Evolutionary conservation across 2,329 filamentous ascomycete genomes (phyloP), one percentile per base, ranked within the genome.

Genomic region (Tolypocladium album): DNA sequence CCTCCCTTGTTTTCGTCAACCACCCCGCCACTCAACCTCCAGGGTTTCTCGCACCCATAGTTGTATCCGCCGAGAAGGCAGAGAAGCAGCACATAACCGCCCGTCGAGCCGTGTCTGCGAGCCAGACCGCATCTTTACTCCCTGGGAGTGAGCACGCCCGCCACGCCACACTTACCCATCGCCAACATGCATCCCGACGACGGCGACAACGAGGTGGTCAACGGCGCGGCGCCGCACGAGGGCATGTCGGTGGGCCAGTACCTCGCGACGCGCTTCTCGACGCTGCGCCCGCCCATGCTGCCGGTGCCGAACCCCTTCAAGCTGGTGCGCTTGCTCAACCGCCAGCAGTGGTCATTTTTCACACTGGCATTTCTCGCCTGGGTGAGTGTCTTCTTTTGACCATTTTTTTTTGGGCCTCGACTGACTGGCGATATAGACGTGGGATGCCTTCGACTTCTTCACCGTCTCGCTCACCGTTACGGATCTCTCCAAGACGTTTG

Each of bases 401-500:
- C 34, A 36, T 11, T 11, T 11, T 36, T 36, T 36, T 36, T 31
- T 31, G 27, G 13, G 8, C 11, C 5, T 43, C 22, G 42, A 20
- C 9, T 24, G 39, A 50, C 57, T 43, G 45, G n/a, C 31, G 2
- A 8, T n/a, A 36, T 36, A 84, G 82, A 80, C 80, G 0, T 85
- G 82, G 82, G 83, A 87, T 67, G 78, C 84, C 4, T 87, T 87
- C 64, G 85, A 88, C 70, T 88, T 87, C 74, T 85, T 86, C 70
- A 85, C 83, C 55, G 84, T 87, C 34, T 84, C 82, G 1, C 74
- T 88, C 53, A 85, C 82, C 0, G 75, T 85, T 20, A 79, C 74
- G 15, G 76, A 82, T 27, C 74, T 88, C 17, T 75, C 79, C 42
- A 71, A 79, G 58, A 73, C 75, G 1, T 87, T 87, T 64, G 74